Percentiles rank a stretch among this genome's conserved stretches.
phyloP scores from a whole-genome alignment of 129 eudicot species.

The Artemisia argyi region DNA sequence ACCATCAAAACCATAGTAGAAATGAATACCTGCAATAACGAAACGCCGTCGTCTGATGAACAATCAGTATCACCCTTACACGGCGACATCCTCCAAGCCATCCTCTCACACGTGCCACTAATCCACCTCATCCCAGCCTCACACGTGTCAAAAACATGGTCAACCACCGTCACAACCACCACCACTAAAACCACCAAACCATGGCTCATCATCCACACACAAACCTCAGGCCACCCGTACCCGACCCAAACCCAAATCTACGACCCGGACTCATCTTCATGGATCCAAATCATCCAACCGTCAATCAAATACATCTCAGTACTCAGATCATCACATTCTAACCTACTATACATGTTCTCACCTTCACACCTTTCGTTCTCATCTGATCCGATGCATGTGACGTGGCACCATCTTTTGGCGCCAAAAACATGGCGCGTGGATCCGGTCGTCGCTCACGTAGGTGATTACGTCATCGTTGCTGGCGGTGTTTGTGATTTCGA shows the following conservation, averaged over 20 bases:
- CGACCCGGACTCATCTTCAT: conserved; percentile 56
- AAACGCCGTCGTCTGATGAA: not conserved
- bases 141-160: conserved; percentile 67
- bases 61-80: conserved; percentile 26
- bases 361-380: conserved; percentile 43
- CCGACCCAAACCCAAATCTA: conserved; percentile 43
- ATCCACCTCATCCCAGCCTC: conserved; percentile 48
- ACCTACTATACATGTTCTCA: conserved; percentile 52
- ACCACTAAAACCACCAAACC: conserved; percentile 48
- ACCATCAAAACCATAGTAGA: too few species aligned
- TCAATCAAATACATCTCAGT: conserved; percentile 29
- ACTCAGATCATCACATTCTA: conserved; percentile 53
- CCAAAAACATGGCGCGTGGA: conserved; percentile 54
- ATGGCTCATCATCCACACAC: conserved; percentile 67
- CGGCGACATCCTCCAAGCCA: conserved; percentile 48
- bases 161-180: conserved; percentile 33
- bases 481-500: conserved; percentile 61
- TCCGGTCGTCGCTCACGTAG: conserved; percentile 63
- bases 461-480: conserved; percentile 43
- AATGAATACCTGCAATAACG: conserved; percentile 2
- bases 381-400: conserved; percentile 48
- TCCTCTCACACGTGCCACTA: conserved; percentile 61
- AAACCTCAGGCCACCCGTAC: conserved; percentile 38
- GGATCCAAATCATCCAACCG: conserved; percentile 49
- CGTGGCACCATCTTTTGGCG: conserved; percentile 55